Conservation (phyloP, 2,329 filamentous ascomycete genomes). For the Ceratocystis papillata region DNA sequence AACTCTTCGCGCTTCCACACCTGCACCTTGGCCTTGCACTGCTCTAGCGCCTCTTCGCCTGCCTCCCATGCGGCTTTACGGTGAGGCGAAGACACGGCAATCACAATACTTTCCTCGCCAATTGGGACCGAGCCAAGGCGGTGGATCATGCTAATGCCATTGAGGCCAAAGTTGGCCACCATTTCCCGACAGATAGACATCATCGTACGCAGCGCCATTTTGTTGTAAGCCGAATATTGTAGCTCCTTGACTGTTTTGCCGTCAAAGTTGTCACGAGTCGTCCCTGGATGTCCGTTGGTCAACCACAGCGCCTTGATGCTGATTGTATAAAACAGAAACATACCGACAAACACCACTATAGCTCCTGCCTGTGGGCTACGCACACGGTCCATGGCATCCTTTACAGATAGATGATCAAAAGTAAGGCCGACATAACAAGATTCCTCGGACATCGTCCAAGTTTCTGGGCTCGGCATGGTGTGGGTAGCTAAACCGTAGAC, state of each 20-base stretch:
- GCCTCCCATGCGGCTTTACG: slow-evolving; percentile 75
- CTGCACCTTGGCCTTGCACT: slow-evolving; percentile 77
- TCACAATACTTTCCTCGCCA: slow-evolving; percentile 85
- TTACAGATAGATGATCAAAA: slow-evolving; percentile 46
- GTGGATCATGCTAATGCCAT: slow-evolving; percentile 70
- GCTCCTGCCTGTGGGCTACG: slow-evolving; percentile 64
- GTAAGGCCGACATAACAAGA: slow-evolving; percentile 60
- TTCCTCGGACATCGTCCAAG: slow-evolving; percentile 38
- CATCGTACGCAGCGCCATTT: slow-evolving; percentile 59
- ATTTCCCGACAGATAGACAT: slow-evolving; percentile 51
- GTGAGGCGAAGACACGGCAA: slow-evolving; percentile 76
- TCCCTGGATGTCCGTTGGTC: slow-evolving; percentile 40
- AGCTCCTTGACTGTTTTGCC: slow-evolving; percentile 62
- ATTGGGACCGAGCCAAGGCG: slow-evolving; percentile 76
- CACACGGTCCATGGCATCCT: slow-evolving; percentile 52
- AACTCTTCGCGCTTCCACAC: slow-evolving; percentile 94
- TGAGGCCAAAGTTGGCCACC: slow-evolving; percentile 50
- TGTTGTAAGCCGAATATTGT: slow-evolving; percentile 62
- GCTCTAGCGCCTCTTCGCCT: slow-evolving; percentile 79
- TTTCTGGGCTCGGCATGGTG: neutral
- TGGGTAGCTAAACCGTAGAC: neutral
- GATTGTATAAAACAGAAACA: slow-evolving; percentile 24
- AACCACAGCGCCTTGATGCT: slow-evolving; percentile 23
- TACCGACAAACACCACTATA: slow-evolving; percentile 66
- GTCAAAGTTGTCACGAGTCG: slow-evolving; percentile 64